phyloP scores from a whole-genome alignment of 2,329 filamentous ascomycete species.

The Talaromyces sp. region DNA sequence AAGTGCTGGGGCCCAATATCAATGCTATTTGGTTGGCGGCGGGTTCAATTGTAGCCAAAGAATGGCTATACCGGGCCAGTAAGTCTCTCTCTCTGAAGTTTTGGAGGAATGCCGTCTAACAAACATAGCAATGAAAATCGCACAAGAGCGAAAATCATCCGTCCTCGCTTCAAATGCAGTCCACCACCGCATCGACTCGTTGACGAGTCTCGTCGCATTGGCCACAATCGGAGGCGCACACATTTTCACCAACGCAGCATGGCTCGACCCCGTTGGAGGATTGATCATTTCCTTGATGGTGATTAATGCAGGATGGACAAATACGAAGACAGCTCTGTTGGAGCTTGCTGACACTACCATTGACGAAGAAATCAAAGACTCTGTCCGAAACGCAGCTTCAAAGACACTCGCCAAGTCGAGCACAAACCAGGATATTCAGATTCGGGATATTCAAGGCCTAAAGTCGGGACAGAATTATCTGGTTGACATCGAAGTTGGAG shows the following conservation, averaged over 20 bases:
- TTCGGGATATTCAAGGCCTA: conserved; percentile 79
- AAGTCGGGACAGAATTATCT: conserved; percentile 97
- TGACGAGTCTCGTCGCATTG: conserved; percentile 91
- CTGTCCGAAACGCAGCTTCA: conserved; percentile 64
- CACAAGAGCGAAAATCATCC: conserved; percentile 87
- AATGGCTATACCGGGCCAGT: conserved; percentile 97
- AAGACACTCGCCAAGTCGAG: conserved; percentile 56
- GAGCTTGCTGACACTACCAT: conserved; percentile 90
- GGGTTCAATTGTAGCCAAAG: conserved; percentile 86
- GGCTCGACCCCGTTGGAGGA: conserved; percentile 92
- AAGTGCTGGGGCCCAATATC: conserved; percentile 69
- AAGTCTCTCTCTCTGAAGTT: conserved; percentile 41
- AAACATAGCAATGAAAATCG: conserved; percentile 81
- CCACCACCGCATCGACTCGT: conserved; percentile 92
- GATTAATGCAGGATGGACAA: conserved; percentile 81
- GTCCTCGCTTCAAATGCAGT: conserved; percentile 94
- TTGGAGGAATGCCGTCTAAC: conserved; percentile 14
- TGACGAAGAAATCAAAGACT: conserved; percentile 75
- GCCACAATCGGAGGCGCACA: conserved; percentile 87
- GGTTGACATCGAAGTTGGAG: conserved; percentile 81
- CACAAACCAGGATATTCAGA: conserved; percentile 59
- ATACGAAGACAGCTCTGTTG: conserved; percentile 75
- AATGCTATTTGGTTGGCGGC: conserved; percentile 93
- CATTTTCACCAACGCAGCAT: conserved; percentile 76
- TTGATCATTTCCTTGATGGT: conserved; percentile 92